These are phyloP conservation scores for Limonium bicolor DNA, from an alignment of 148 eudicot genomes.

Conservation along the genomic window DNA sequence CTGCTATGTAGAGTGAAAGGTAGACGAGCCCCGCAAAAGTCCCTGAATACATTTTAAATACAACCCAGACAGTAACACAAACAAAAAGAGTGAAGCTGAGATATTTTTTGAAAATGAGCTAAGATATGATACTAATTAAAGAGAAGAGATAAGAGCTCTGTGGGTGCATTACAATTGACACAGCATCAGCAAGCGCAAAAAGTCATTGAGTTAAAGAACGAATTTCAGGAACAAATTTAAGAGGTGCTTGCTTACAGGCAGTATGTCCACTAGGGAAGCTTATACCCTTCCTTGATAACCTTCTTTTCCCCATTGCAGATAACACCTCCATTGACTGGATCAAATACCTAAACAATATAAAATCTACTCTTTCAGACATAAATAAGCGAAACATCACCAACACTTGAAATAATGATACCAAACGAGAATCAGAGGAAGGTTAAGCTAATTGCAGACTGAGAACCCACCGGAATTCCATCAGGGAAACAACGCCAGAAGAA, in stretches of 20 bases:
- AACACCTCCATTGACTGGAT: slow-evolving; percentile 10
- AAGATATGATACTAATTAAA: no score
- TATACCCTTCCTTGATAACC: slow-evolving; percentile 20
- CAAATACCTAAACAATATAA: slow-evolving; percentile 8
- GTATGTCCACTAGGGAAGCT: slow-evolving; percentile 31
- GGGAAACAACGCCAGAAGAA: slow-evolving; percentile 28
- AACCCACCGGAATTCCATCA: slow-evolving; percentile 19
- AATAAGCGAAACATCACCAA: background rate
- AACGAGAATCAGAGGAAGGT: background rate
- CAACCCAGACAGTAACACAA: background rate
- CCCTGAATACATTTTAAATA: slow-evolving; percentile 30
- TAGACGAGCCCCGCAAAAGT: slow-evolving; percentile 84
- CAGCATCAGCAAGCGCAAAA: background rate
- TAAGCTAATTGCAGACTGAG: background rate
- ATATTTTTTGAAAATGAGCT: no score
- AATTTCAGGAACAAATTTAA: background rate
- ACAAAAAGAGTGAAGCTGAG: no score
- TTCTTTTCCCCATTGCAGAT: slow-evolving; percentile 6
- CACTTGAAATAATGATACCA: background rate
- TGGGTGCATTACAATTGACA: background rate
- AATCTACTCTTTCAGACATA: background rate
- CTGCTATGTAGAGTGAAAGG: slow-evolving; percentile 50
- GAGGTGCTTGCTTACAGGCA: slow-evolving; percentile 22
- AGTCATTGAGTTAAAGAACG: background rate
- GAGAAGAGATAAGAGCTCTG: no score